These are phyloP conservation scores for Skeletonema tropicum DNA, from an alignment of 108 stramenopile genomes.

Conservation along the genomic window DNA sequence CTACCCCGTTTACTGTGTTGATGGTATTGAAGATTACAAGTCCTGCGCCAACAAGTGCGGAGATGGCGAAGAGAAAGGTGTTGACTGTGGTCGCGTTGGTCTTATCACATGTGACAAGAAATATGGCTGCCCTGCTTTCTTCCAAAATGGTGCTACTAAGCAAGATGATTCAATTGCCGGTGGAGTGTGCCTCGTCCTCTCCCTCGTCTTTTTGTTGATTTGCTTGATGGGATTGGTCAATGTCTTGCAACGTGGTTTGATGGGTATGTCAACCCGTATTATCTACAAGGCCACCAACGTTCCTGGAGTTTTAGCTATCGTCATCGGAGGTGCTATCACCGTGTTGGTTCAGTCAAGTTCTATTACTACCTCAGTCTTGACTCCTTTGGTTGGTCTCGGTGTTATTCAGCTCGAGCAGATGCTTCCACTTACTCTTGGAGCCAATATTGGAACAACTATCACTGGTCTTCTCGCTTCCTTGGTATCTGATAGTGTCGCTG, in stretches of 20 bases:
- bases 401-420: constrained; percentile 71
- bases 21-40: constrained; percentile 46
- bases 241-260: constrained; percentile 75
- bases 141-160: constrained; percentile 64
- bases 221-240: constrained; percentile 84
- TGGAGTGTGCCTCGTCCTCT: constrained; percentile 70
- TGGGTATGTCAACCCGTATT: constrained; percentile 77
- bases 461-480: constrained; percentile 77
- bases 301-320: constrained; percentile 81
- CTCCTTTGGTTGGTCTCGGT: constrained; percentile 82
- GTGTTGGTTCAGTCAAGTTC: constrained; percentile 83
- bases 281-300: constrained; percentile 90
- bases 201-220: constrained; percentile 68
- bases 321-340: constrained; percentile 79
- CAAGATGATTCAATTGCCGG: constrained; percentile 75
- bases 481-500: constrained; percentile 60
- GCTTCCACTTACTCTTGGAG: constrained; percentile 86
- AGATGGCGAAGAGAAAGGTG: constrained; percentile 17
- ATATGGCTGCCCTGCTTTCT: constrained; percentile 77
- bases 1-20: constrained; percentile 67
- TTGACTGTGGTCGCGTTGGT: constrained; percentile 53
- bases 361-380: constrained; percentile 80
- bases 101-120: constrained; percentile 74
- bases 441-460: constrained; percentile 88
- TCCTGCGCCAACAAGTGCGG: constrained; percentile 49